Evolutionary conservation across 106 monocot species (phyloP).

Genomic region (Allium fistulosum): DNA sequence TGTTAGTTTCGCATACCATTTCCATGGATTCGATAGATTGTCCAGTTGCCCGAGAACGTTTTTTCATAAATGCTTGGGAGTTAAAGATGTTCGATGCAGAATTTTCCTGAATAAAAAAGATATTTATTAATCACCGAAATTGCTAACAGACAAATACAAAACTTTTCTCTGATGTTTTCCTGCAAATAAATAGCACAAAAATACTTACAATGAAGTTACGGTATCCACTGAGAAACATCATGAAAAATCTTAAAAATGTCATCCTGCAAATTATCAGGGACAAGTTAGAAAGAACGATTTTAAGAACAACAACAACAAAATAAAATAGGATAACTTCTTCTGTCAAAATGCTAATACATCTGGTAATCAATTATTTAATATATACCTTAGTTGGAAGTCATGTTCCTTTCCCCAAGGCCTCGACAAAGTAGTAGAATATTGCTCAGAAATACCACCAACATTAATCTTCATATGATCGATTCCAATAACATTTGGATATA

Average conservation of each 20-base stretch:
- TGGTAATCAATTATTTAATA: neutral
- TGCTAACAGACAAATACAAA: constrained; percentile 2
- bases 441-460: constrained; percentile 47
- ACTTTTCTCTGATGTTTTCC: neutral
- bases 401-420: constrained; percentile 79
- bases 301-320: neutral
- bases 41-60: constrained; percentile 81
- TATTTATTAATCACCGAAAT: neutral
- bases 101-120: constrained; percentile 48
- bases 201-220: constrained; percentile 95
- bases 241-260: constrained; percentile 89
- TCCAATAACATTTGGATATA: constrained; percentile 81
- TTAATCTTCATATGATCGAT: constrained; percentile 84
- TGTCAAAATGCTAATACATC: too few relatives aligned
- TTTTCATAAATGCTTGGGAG: constrained; percentile 95
- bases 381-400: constrained; percentile 85
- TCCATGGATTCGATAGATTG: constrained; percentile 73
- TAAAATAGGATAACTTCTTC: neutral
- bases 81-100: constrained; percentile 67
- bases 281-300: neutral
- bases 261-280: constrained; percentile 48
- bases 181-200: neutral
- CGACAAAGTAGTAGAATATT: constrained; percentile 28
- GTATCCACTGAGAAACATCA: constrained; percentile 86
- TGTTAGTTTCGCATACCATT: constrained; percentile 41